A percentile compares a stretch with the other conserved stretches of the same genome.
phyloP scores from a whole-genome alignment of 306 rosid genomes.

The Carpinus fangiana region DNA sequence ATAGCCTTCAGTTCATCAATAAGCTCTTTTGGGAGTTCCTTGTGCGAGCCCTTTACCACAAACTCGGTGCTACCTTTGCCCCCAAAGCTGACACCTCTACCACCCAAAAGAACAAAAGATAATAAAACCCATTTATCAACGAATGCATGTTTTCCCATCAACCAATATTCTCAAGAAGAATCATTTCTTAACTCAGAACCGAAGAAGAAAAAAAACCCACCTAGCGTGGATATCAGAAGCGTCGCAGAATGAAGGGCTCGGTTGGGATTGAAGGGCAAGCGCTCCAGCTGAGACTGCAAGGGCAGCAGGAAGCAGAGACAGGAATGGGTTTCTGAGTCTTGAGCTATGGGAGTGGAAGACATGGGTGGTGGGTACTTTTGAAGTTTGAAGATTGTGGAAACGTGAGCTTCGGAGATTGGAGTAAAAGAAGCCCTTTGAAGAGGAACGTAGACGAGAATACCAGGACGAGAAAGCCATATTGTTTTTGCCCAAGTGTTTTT shows the following conservation, averaged over 20 bases:
- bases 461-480: constrained; percentile 42
- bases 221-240: constrained; percentile 32
- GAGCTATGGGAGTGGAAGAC: constrained; percentile 28
- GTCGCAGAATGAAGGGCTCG: constrained; percentile 58
- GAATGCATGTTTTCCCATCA: neutral
- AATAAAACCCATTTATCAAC: neutral
- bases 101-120: constrained; percentile 16
- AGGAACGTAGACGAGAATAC: constrained; percentile 66
- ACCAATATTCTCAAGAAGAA: neutral
- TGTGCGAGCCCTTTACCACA: constrained; percentile 65
- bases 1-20: constrained; percentile 61
- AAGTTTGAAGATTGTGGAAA: constrained; percentile 24
- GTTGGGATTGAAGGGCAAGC: constrained; percentile 55
- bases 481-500: no score
- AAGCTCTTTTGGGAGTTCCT: constrained; percentile 62
- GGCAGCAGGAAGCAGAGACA: constrained; percentile 61
- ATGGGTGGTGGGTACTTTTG: constrained; percentile 9
- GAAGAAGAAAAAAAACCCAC: constrained; percentile 23
- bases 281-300: constrained; percentile 71
- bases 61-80: constrained; percentile 65
- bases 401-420: constrained; percentile 24
- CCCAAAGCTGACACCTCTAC: constrained; percentile 46
- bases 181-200: neutral
- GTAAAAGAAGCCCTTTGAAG: constrained; percentile 42
- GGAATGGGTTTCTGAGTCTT: constrained; percentile 7